Evolutionary conservation across 2,329 filamentous ascomycete genomes (phyloP).

Genomic region (Sporothrix variecibatus): DNA sequence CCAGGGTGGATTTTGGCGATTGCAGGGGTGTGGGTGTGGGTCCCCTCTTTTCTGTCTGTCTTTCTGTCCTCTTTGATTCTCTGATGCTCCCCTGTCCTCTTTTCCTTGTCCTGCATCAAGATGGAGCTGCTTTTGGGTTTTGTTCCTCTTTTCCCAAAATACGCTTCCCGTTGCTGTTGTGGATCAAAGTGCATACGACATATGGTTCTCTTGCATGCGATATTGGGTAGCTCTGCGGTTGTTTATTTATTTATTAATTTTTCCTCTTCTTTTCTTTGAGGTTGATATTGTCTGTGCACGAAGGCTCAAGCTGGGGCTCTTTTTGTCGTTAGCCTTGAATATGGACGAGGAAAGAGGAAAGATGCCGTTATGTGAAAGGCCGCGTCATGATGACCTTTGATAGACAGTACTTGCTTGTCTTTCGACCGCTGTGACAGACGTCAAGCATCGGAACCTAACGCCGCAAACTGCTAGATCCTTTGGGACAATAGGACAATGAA

Average conservation of each 20-base stretch:
- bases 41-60: background rate
- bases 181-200: background rate
- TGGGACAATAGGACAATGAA: background rate
- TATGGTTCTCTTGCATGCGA: background rate
- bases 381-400: background rate
- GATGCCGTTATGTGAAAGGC: background rate
- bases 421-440: background rate
- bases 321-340: background rate
- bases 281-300: background rate
- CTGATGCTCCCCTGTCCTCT: background rate
- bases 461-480: background rate
- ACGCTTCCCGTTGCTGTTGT: background rate
- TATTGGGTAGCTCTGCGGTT: background rate
- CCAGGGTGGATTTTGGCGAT: background rate
- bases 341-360: background rate
- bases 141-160: background rate
- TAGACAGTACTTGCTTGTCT: background rate
- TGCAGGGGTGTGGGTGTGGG: background rate
- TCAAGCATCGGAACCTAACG: background rate
- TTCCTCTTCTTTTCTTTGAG: background rate
- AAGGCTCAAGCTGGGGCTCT: conserved; percentile 1
- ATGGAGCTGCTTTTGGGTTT: conserved; percentile 12
- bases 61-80: background rate
- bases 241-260: no score
- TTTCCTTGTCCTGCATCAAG: background rate